A percentile compares a stretch with the other conserved stretches of the same genome.
These are phyloP conservation scores for Anisodus tanguticus DNA, from an alignment of 257 asterid species.

Conservation along the genomic window DNA sequence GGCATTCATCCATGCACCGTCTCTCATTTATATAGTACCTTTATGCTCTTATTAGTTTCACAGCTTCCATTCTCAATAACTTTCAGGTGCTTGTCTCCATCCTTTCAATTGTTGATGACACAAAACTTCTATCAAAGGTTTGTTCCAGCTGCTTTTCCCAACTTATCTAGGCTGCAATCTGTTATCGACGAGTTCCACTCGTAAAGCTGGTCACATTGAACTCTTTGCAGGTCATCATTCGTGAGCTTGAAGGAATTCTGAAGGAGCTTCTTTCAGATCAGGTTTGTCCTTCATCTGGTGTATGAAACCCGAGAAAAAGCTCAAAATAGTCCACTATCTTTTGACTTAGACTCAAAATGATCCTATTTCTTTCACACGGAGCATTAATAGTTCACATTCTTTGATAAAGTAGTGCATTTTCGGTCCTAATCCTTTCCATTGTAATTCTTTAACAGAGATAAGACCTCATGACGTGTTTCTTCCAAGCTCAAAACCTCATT, in stretches of 20 bases:
- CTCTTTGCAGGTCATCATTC: constrained; percentile 62
- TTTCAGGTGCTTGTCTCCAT: constrained; percentile 79
- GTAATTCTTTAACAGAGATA: too few species aligned
- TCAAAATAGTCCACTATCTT: too few species aligned
- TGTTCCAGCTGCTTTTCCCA: constrained; percentile 33
- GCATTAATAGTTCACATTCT: too few species aligned
- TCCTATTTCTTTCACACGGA: too few species aligned
- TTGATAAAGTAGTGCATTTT: too few species aligned
- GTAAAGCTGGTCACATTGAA: constrained; percentile 18
- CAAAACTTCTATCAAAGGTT: constrained; percentile 90
- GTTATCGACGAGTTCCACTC: neutral
- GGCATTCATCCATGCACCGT: neutral
- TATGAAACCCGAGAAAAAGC: neutral
- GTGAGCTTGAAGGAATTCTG: constrained; percentile 64
- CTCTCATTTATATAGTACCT: neutral
- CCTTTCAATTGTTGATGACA: constrained; percentile 90
- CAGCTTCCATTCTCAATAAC: constrained; percentile 5
- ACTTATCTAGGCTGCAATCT: neutral
- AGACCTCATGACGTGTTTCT: too few species aligned
- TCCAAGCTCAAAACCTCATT: too few species aligned
- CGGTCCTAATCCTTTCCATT: too few species aligned
- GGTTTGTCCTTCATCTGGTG: constrained; percentile 49
- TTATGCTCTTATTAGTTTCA: constrained; percentile 12
- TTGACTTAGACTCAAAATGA: too few species aligned
- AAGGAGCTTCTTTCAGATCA: constrained; percentile 77